Evolutionary conservation across 306 rosid species (phyloP), one percentile per base, ranked within the genome.

Genomic region (Macrotyloma uniflorum): DNA sequence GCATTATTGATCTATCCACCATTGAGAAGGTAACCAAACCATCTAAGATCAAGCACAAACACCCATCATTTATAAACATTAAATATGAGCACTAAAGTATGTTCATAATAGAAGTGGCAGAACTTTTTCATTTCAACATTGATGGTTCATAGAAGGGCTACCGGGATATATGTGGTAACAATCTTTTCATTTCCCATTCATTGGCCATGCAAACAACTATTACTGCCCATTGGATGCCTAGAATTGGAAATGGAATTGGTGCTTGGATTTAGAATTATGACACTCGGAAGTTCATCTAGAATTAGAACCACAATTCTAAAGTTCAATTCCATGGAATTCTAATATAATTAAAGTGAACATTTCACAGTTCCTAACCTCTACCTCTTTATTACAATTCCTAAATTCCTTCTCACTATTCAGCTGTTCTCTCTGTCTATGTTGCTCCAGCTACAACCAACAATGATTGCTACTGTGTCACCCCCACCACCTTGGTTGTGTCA

Each of bases 191-290:
- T 8, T 53, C 70, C 28, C 49, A 83, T 72, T 57, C 67, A 66
- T n/a, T 77, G 49, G 16, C 36, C 63, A 77, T 32, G 36, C 38
- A 55, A 70, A 50, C 18, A 53, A 77, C 54, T 43, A 58, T 62
- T 65, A 55, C 33, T 55, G 63, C 11, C 16, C 0, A 3, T 23
- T 23, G 23, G 63, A 23, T 55, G 33, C 63, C 20, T 2, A 1
- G 26, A 20, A 10, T 6, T 1, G 5, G 26, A 20, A 10, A 18
- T 3, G 5, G 33, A 4, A 23, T 24, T 5, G 36, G 18, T 4
- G 59, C 30, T 23, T 55, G 38, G 4, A 58, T 26, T 12, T 26
- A 16, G 38, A 28, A 26, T 59, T 59, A 14, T 58, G 66, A 59
- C 12, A 28, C 14, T 58, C 12, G 7, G 35, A 55, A 55, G 6